Evolutionary conservation across 257 asterid genomes (phyloP).

Genomic region (Scutellaria baicalensis): DNA sequence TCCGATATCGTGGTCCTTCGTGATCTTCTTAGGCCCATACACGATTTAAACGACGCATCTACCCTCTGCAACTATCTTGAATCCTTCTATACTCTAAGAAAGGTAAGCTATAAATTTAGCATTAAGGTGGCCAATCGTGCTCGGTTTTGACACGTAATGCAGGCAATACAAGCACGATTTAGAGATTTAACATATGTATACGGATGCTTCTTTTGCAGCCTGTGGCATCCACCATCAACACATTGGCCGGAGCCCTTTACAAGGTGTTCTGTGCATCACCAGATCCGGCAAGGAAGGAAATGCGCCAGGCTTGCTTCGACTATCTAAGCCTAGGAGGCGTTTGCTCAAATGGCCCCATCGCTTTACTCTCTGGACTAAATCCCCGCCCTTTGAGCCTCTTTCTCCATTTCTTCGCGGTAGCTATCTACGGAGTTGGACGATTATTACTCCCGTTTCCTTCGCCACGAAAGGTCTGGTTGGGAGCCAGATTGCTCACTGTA

Average conservation of each 20-base stretch:
- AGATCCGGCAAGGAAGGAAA: conserved; percentile 63
- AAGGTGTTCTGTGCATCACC: conserved; percentile 65
- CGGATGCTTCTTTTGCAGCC: conserved; percentile 43
- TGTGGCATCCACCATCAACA: conserved; percentile 73
- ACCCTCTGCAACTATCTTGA: conserved; percentile 45
- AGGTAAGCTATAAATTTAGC: conserved; percentile 25
- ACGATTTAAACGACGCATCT: conserved; percentile 32
- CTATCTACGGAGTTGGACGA: conserved; percentile 60
- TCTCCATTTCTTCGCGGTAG: conserved; percentile 64
- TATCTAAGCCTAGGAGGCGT: conserved; percentile 64
- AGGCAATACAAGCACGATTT: neutral
- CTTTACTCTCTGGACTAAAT: conserved; percentile 68
- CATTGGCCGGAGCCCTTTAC: conserved; percentile 72
- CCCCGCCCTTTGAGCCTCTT: conserved; percentile 66
- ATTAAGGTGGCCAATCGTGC: neutral
- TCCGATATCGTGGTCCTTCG: conserved; percentile 55
- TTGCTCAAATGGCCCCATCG: conserved; percentile 50
- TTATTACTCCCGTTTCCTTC: conserved; percentile 66
- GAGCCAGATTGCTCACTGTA: conserved; percentile 50
- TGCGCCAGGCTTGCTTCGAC: conserved; percentile 69
- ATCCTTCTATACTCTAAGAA: conserved; percentile 57
- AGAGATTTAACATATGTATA: neutral
- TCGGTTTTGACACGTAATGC: too few species aligned
- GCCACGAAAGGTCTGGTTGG: conserved; percentile 43
- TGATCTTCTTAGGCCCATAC: conserved; percentile 48